These are phyloP conservation scores for Penicillium arizonense DNA, from an alignment of 495 filamentous ascomycete genomes.

Conservation along the genomic window DNA sequence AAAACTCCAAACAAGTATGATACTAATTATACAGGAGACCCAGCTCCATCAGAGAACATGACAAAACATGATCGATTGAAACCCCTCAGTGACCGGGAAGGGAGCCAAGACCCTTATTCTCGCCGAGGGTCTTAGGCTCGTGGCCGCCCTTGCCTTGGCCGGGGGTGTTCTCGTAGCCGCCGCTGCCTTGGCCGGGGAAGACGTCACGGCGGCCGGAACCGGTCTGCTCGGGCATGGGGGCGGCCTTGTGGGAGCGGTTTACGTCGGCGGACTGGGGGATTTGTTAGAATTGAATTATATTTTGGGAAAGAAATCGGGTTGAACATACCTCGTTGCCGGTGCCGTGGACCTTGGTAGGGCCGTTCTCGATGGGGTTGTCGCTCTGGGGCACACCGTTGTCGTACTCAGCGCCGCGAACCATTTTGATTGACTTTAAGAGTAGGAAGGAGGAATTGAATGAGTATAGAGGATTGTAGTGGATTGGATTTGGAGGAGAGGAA, in stretches of 20 bases:
- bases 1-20: too few relatives aligned
- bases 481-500: not conserved
- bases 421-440: conserved; percentile 23
- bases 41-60: too few relatives aligned
- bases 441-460: not conserved
- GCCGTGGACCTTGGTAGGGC: conserved; percentile 43
- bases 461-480: not conserved
- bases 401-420: conserved; percentile 53
- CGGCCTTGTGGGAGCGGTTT: conserved; percentile 40
- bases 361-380: conserved; percentile 50
- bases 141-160: conserved; percentile 44
- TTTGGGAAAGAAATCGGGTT: not conserved
- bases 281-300: not conserved
- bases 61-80: not conserved
- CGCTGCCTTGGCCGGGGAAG: conserved; percentile 21
- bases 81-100: conserved; percentile 7
- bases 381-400: conserved; percentile 47
- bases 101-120: conserved; percentile 37
- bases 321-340: conserved; percentile 35
- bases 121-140: conserved; percentile 39
- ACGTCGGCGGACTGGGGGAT: conserved; percentile 34
- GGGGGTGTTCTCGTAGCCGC: conserved; percentile 13
- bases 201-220: conserved; percentile 29
- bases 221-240: conserved; percentile 41
- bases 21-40: too few relatives aligned